Evolutionary conservation across 257 asterid species (phyloP).

Genomic region (Misopates orontium): DNA sequence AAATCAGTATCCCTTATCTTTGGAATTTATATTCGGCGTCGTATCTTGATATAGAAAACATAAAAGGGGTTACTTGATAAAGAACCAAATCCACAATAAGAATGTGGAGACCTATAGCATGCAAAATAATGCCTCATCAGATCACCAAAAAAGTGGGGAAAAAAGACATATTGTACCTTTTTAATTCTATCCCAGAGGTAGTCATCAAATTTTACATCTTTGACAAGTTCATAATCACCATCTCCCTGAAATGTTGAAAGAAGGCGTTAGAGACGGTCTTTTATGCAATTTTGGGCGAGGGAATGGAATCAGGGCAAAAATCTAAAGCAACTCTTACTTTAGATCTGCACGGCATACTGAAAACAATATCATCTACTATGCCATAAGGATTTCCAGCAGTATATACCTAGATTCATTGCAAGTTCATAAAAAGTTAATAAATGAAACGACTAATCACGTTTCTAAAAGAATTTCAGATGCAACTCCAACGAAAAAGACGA

Average conservation of each 20-base stretch:
- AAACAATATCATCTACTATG: constrained; percentile 79
- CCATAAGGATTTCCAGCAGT: constrained; percentile 87
- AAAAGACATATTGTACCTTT: constrained; percentile 43
- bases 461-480: neutral
- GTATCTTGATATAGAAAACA: no score
- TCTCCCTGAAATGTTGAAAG: constrained; percentile 58
- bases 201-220: constrained; percentile 73
- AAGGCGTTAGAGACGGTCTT: constrained; percentile 1
- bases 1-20: no score
- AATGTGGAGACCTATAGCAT: no score
- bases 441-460: neutral
- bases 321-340: constrained; percentile 43
- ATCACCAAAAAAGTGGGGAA: neutral
- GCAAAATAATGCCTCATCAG: neutral
- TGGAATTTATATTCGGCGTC: no score
- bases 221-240: constrained; percentile 88
- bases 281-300: neutral
- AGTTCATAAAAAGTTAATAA: neutral
- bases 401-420: constrained; percentile 53
- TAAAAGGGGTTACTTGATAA: no score
- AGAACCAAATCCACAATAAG: no score
- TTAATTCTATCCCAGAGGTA: constrained; percentile 78
- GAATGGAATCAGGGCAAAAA: neutral
- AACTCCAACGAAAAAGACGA: no score
- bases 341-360: constrained; percentile 98